Evolutionary conservation across 805 yeast species (phyloP), one percentile per base, ranked within the genome.

Genomic region (Suhomyces sp.): DNA sequence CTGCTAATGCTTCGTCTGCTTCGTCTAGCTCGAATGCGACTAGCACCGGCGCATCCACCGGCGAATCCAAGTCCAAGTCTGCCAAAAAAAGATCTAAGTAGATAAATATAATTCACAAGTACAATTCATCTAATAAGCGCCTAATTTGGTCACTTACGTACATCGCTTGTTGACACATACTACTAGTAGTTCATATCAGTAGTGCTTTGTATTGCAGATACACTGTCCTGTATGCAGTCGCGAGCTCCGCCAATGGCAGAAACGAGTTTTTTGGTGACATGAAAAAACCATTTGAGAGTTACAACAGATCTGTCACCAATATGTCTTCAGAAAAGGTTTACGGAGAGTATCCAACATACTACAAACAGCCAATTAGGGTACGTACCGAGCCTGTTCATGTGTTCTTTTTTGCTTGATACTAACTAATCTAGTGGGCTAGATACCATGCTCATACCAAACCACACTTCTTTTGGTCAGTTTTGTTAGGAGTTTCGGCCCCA

Each of bases 401-500:
- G 17, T n/a, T 40, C 19, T 17, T 12, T 24, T 42, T 42, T 29
- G 33, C n/a, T 10, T n/a, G 40, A 26, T 56, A 61, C 62, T 60
- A 60, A 59, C 64, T 47, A 27, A 12, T 53, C n/a, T 57, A 83
- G 87, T 85, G 88, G 88, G 69, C 79, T 59, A 86, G 92, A 67
- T 87, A 83, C 72, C 85, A 84, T 60, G 88, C 92, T 23, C 87
- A 87, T 72, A 82, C 81, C 59, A 83, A 84, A 66, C 96, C 96
- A 42, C 90, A 87, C 70, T 74, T 87, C 57, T 85, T 87, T 66
- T 84, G 78, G 64, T 76, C 90, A 27, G 79, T 83, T 19, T 76
- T 77, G 36, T 76, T 88, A 62, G 96, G 91, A 6, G 65, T 82
- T 42, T 66, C 85, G 48, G 90, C 88, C 4, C 93, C 94, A 10